Conservation (phyloP, 2,329 filamentous ascomycete genomes). For the Claviceps sp. region DNA sequence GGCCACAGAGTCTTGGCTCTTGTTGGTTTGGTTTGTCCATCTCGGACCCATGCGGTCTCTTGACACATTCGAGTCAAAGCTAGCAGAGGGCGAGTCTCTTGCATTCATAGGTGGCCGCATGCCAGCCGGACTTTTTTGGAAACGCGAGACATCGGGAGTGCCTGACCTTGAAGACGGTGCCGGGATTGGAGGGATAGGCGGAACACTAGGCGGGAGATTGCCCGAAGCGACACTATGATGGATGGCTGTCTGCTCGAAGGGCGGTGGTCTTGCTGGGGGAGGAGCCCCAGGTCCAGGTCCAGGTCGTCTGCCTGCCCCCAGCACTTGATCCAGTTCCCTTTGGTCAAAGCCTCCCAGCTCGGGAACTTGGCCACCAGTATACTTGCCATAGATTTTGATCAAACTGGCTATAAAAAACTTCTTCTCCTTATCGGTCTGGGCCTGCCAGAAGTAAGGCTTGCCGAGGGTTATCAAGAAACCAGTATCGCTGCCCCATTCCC, state of each 20-base stretch:
- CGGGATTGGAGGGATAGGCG: slow-evolving; percentile 6
- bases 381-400: slow-evolving; percentile 93
- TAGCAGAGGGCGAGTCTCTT: slow-evolving; percentile 34
- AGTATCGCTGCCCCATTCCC: slow-evolving; percentile 68
- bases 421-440: slow-evolving; percentile 87
- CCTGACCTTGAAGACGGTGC: slow-evolving; percentile 9
- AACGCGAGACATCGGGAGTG: slow-evolving; percentile 15
- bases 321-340: slow-evolving; percentile 62
- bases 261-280: slow-evolving; percentile 12
- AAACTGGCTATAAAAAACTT: slow-evolving; percentile 96
- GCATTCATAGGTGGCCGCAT: slow-evolving; percentile 25
- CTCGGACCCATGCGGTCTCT: slow-evolving; percentile 28
- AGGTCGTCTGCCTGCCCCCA: slow-evolving; percentile 40
- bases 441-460: slow-evolving; percentile 96
- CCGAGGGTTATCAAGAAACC: slow-evolving; percentile 82
- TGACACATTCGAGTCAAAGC: slow-evolving; percentile 34
- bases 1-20: slow-evolving; percentile 44
- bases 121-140: slow-evolving; percentile 15
- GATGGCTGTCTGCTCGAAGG: slow-evolving; percentile 13
- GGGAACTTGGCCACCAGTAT: slow-evolving; percentile 75
- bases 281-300: slow-evolving; percentile 15
- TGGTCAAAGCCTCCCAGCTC: slow-evolving; percentile 72
- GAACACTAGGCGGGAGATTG: slow-evolving; percentile 6
- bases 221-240: slow-evolving; percentile 10
- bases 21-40: slow-evolving; percentile 36